These are phyloP conservation scores for Leccinum arenicola DNA, from an alignment of 768 basidiomycete species.

Conservation along the genomic window DNA sequence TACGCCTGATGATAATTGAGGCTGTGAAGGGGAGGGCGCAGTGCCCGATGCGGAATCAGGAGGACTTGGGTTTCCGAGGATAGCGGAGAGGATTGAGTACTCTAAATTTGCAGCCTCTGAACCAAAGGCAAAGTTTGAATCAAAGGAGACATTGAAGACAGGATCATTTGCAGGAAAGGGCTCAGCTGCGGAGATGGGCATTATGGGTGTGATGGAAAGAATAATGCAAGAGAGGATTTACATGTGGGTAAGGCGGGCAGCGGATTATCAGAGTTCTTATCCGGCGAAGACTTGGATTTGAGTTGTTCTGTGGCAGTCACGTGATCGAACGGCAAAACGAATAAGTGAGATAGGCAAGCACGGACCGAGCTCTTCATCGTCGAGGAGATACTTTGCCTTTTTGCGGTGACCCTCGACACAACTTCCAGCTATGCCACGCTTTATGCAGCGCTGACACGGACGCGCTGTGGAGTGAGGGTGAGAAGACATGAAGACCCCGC, in stretches of 20 bases:
- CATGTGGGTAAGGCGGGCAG: constrained; percentile 30
- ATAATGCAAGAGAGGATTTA: constrained; percentile 17
- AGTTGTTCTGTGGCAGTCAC: constrained; percentile 38
- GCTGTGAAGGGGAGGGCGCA: constrained; percentile 30
- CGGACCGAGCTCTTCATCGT: constrained; percentile 89
- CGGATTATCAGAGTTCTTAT: constrained; percentile 30
- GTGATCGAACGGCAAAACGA: constrained; percentile 20
- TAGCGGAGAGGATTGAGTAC: constrained; percentile 90
- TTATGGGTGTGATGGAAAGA: constrained; percentile 11
- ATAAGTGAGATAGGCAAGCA: constrained; percentile 5
- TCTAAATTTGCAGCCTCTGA: constrained; percentile 92
- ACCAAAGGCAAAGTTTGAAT: constrained; percentile 65
- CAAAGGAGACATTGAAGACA: constrained; percentile 59
- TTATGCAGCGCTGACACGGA: constrained; percentile 93
- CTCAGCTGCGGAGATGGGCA: constrained; percentile 37
- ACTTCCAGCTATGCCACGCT: constrained; percentile 83
- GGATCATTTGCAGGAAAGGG: constrained; percentile 53
- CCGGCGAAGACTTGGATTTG: constrained; percentile 31
- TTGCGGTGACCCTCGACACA: constrained; percentile 96
- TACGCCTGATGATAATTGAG: constrained; percentile 21
- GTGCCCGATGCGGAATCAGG: constrained; percentile 29
- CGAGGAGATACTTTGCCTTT: constrained; percentile 95
- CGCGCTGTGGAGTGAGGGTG: constrained; percentile 56
- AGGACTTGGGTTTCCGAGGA: constrained; percentile 76
- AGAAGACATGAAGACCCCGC: background rate